A percentile compares a stretch with the other conserved stretches of the same genome.
Conservation (phyloP, 2,329 filamentous ascomycete species). For the Verticillium nonalfalfae region DNA sequence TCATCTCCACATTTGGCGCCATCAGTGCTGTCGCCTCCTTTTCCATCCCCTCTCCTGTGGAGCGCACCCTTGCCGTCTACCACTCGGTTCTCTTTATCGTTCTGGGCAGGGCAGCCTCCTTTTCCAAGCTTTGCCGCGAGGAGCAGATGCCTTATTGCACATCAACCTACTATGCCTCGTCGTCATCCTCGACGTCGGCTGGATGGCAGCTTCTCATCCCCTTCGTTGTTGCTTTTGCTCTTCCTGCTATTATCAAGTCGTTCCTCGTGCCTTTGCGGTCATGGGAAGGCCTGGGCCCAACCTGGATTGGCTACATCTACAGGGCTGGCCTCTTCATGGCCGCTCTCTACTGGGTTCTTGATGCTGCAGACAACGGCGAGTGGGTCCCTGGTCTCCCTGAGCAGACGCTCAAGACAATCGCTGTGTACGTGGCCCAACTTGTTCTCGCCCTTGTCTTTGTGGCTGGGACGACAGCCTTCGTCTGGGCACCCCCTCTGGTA, state of each 20-base stretch:
- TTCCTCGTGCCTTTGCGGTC: conserved; percentile 80
- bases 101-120: conserved; percentile 72
- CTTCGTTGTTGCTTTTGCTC: conserved; percentile 61
- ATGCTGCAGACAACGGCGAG: conserved; percentile 78
- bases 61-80: conserved; percentile 72
- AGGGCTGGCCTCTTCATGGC: conserved; percentile 69
- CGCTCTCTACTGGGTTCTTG: conserved; percentile 80
- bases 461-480: conserved; percentile 77
- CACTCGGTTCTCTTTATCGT: conserved; percentile 80
- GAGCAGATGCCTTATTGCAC: conserved; percentile 97
- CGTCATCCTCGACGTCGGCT: conserved; percentile 86
- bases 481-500: conserved; percentile 80
- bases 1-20: conserved; percentile 80
- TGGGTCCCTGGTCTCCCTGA: conserved; percentile 63
- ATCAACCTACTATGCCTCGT: conserved; percentile 92
- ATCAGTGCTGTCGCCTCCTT: conserved; percentile 70
- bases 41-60: conserved; percentile 58
- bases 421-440: conserved; percentile 73
- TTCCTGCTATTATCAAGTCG: conserved; percentile 71
- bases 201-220: conserved; percentile 83
- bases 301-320: conserved; percentile 79
- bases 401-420: conserved; percentile 62
- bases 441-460: conserved; percentile 74
- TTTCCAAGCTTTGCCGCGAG: conserved; percentile 89
- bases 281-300: conserved; percentile 77